Conservation (phyloP, 2,329 filamentous ascomycete species). For the Colletotrichum viniferum region DNA sequence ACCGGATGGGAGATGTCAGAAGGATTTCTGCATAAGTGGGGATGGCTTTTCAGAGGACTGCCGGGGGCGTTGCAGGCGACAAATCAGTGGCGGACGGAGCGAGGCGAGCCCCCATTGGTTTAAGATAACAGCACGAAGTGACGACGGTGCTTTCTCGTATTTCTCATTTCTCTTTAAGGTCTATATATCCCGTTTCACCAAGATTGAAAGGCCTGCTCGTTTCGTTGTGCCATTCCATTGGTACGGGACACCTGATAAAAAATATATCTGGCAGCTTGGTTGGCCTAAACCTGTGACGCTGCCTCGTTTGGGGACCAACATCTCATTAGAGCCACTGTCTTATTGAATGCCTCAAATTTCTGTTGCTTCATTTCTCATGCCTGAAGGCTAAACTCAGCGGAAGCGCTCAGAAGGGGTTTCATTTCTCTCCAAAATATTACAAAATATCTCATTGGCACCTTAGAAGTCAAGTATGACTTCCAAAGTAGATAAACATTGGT, state of each 20-base stretch:
- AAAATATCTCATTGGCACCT: background rate
- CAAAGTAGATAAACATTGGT: background rate
- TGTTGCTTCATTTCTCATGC: background rate
- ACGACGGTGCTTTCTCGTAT: background rate
- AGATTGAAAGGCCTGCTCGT: background rate
- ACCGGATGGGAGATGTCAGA: constrained; percentile 45
- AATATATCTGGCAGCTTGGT: too few species aligned
- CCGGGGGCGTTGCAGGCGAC: constrained; percentile 34
- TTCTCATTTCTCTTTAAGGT: background rate
- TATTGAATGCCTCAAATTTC: background rate
- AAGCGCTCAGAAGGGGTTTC: background rate
- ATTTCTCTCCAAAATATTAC: background rate
- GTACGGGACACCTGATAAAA: too few species aligned
- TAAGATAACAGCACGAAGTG: constrained; percentile 21
- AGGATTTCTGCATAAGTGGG: constrained; percentile 42
- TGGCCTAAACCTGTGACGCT: too few species aligned
- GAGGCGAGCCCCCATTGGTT: constrained; percentile 34
- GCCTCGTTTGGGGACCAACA: too few species aligned
- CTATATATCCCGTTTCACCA: background rate
- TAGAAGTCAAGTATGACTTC: background rate
- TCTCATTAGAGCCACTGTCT: background rate
- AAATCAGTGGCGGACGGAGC: constrained; percentile 37
- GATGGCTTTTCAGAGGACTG: constrained; percentile 32
- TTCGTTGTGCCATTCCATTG: background rate
- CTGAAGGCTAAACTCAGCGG: background rate